A percentile compares a stretch with the other conserved stretches of the same genome.
Conservation (phyloP, 169 alveolate genomes). For the Cyclospora cayetanensis region DNA sequence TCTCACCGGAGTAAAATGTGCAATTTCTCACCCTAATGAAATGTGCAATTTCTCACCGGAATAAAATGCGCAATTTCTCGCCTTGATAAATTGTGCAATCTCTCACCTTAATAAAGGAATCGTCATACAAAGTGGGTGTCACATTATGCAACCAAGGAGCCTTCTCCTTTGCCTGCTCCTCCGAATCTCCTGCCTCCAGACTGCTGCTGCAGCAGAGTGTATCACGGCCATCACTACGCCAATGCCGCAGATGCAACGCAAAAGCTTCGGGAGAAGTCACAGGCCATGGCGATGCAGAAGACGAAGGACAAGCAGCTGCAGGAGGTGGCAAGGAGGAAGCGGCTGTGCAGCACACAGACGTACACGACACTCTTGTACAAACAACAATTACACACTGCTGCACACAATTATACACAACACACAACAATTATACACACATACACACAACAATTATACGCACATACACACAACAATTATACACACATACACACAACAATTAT, state of each 20-base stretch:
- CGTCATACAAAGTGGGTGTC: neutral
- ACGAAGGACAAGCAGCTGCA: neutral
- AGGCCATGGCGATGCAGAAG: neutral
- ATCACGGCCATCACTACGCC: constrained; percentile 24
- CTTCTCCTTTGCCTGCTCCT: neutral
- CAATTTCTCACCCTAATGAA: too few species aligned
- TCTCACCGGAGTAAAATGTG: too few species aligned
- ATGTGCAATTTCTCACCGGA: too few species aligned
- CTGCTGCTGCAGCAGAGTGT: constrained; percentile 45
- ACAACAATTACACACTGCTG: too few species aligned
- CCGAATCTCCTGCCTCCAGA: neutral
- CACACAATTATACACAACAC: too few species aligned
- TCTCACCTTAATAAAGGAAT: neutral
- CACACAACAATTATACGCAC: too few species aligned
- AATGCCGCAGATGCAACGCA: constrained; percentile 36
- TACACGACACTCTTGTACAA: too few species aligned
- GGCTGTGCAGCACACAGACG: too few species aligned
- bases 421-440: too few species aligned
- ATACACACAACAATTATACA: too few species aligned
- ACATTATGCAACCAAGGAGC: constrained; percentile 30
- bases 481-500: too few species aligned
- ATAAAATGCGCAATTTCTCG: too few species aligned
- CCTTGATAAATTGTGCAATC: neutral
- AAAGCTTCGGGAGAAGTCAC: neutral
- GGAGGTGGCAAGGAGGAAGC: neutral